Percentiles rank a stretch among this genome's conserved stretches.
Conservation (phyloP, 1,139 yeast genomes). For the Candida glucosophila region DNA sequence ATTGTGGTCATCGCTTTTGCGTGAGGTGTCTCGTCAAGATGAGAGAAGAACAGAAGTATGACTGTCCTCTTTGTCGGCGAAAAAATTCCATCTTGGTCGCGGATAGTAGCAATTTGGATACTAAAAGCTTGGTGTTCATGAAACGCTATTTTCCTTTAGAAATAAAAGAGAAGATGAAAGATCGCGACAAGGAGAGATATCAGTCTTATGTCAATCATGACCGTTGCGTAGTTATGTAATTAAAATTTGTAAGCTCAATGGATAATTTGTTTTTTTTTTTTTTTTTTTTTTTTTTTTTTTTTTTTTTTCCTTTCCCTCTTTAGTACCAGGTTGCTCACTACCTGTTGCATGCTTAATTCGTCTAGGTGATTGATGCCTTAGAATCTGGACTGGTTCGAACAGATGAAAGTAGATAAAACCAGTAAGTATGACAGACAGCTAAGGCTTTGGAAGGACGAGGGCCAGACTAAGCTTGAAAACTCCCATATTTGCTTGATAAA, state of each 20-base stretch:
- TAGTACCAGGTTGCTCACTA: too few species aligned
- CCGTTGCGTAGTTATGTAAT: conserved; percentile 8
- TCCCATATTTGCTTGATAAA: conserved; percentile 59
- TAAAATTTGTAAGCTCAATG: too few species aligned
- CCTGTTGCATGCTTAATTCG: too few species aligned
- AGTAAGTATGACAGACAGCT: conserved; percentile 78
- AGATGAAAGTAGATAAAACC: conserved; percentile 27
- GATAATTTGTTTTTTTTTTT: too few species aligned
- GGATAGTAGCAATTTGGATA: conserved; percentile 52
- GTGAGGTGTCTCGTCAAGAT: conserved; percentile 62
- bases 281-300: too few species aligned
- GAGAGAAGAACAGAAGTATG: conserved; percentile 46
- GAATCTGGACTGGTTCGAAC: too few species aligned
- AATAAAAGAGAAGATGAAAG: conserved; percentile 51
- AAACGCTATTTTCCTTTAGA: conserved; percentile 58
- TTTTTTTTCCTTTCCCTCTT: too few species aligned
- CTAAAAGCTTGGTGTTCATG: conserved; percentile 43
- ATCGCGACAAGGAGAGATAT: conserved; percentile 48
- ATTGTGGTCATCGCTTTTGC: conserved; percentile 63
- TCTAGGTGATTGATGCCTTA: too few species aligned
- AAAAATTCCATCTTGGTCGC: conserved; percentile 47
- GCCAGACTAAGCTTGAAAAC: conserved; percentile 55
- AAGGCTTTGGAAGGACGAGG: conserved; percentile 76
- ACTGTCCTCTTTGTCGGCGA: conserved; percentile 61
- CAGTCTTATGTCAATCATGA: conserved; percentile 20